These are phyloP conservation scores for Sporobolomyces roseus DNA, from an alignment of 768 basidiomycete genomes.

Conservation along the genomic window DNA sequence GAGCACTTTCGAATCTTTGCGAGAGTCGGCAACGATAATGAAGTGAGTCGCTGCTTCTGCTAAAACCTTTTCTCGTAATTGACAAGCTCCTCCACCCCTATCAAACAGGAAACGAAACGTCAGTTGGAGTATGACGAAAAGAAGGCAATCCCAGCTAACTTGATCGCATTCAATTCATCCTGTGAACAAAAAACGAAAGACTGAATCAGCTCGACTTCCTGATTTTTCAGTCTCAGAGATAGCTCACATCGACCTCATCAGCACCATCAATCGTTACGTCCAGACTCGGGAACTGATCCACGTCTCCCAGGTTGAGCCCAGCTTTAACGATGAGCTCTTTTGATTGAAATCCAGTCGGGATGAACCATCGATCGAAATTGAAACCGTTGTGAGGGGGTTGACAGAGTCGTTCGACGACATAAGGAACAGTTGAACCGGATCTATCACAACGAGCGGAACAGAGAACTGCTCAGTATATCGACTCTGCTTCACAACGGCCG, in stretches of 20 bases:
- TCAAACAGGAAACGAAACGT: background rate
- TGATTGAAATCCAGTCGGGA: constrained; percentile 75
- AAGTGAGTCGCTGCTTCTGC: constrained; percentile 94
- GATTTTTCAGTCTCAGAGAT: too few relatives aligned
- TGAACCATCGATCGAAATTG: constrained; percentile 67
- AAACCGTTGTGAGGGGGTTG: constrained; percentile 62
- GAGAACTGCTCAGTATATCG: too few relatives aligned
- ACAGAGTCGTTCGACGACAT: constrained; percentile 90
- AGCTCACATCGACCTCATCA: constrained; percentile 64
- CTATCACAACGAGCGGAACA: constrained; percentile 5
- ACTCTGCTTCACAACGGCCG: too few relatives aligned
- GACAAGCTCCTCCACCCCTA: constrained; percentile 77
- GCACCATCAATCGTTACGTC: constrained; percentile 99
- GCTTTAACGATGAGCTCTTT: constrained; percentile 86
- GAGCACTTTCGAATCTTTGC: constrained; percentile 63
- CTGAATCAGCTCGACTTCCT: too few relatives aligned
- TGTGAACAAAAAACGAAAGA: too few relatives aligned
- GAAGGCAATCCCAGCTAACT: constrained; percentile 58
- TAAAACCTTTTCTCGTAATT: constrained; percentile 92
- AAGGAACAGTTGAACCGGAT: constrained; percentile 59
- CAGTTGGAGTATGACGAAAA: background rate
- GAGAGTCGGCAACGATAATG: constrained; percentile 87
- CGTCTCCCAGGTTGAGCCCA: constrained; percentile 47
- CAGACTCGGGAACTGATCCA: constrained; percentile 58
- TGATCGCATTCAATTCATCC: constrained; percentile 84